phyloP scores from a whole-genome alignment of 164 flowering plant genomes.

The Chimonanthus praecox region DNA sequence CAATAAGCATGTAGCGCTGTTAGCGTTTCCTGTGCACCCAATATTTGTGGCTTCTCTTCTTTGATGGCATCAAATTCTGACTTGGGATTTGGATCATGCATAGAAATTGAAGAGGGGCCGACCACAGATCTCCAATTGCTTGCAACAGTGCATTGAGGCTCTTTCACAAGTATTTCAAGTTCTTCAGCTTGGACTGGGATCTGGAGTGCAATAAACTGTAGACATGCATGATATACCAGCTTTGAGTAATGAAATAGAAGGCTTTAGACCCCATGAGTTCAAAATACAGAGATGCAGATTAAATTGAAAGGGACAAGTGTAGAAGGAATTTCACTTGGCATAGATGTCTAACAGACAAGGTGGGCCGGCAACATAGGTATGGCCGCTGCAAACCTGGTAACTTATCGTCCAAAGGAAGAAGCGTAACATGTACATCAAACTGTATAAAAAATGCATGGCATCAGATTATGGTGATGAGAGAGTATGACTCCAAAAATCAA shows the following conservation, averaged over 20 bases:
- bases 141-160: constrained; percentile 7
- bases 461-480: neutral
- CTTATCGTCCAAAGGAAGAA: constrained; percentile 53
- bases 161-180: constrained; percentile 40
- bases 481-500: neutral
- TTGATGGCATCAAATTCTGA: constrained; percentile 20
- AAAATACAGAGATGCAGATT: neutral
- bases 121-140: constrained; percentile 6
- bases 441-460: constrained; percentile 23
- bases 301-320: neutral
- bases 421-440: constrained; percentile 59
- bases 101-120: constrained; percentile 19
- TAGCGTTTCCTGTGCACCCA: constrained; percentile 53
- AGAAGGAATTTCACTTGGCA: constrained; percentile 42
- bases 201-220: constrained; percentile 55
- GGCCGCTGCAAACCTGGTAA: constrained; percentile 57
- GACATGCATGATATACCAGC: neutral
- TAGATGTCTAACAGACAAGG: constrained; percentile 45
- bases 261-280: neutral
- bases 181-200: constrained; percentile 19
- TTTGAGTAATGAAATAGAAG: neutral
- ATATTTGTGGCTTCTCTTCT: constrained; percentile 31
- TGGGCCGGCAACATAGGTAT: constrained; percentile 65
- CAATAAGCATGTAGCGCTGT: constrained; percentile 31
- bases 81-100: constrained; percentile 3